Evolutionary conservation across 208 protist species (phyloP).

Genomic region (Trypanosoma mega): DNA sequence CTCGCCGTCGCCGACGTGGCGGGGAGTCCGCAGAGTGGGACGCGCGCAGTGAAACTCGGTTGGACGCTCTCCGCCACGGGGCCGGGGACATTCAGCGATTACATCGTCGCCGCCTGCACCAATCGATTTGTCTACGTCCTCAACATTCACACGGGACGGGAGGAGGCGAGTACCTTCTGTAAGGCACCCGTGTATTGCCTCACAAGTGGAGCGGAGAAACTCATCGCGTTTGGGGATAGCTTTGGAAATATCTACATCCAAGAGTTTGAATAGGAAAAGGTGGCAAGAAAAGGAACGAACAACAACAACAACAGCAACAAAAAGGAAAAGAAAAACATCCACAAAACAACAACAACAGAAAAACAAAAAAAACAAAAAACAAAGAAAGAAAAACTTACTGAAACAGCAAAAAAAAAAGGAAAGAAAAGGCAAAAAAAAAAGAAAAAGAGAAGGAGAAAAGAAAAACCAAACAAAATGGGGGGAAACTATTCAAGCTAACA

Average conservation of each 20-base stretch:
- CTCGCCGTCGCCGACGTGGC: constrained; percentile 53
- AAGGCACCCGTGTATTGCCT: constrained; percentile 90
- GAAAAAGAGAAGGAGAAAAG: background rate
- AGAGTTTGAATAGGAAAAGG: constrained; percentile 4
- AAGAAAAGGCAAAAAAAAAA: constrained; percentile 20
- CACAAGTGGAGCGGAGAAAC: constrained; percentile 44
- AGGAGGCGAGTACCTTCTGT: constrained; percentile 67
- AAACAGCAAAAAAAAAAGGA: constrained; percentile 11
- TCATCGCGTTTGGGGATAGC: constrained; percentile 75
- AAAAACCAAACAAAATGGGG: constrained; percentile 2
- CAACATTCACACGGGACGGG: constrained; percentile 61
- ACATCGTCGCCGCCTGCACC: constrained; percentile 76
- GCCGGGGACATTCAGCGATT: constrained; percentile 69
- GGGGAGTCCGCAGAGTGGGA: background rate
- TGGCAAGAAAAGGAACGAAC: background rate
- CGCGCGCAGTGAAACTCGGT: constrained; percentile 21
- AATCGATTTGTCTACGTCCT: constrained; percentile 88
- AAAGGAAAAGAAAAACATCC: constrained; percentile 1
- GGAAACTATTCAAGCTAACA: too few species aligned
- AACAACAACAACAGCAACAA: too few species aligned
- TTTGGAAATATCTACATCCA: constrained; percentile 88
- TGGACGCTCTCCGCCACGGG: constrained; percentile 81
- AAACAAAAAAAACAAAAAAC: background rate
- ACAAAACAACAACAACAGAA: constrained; percentile 9
- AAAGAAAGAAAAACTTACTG: constrained; percentile 1